Percentiles rank a stretch among this genome's conserved stretches.
Evolutionary conservation across 2,329 filamentous ascomycete genomes (phyloP).

Genomic region (Lithohypha guttulata): DNA sequence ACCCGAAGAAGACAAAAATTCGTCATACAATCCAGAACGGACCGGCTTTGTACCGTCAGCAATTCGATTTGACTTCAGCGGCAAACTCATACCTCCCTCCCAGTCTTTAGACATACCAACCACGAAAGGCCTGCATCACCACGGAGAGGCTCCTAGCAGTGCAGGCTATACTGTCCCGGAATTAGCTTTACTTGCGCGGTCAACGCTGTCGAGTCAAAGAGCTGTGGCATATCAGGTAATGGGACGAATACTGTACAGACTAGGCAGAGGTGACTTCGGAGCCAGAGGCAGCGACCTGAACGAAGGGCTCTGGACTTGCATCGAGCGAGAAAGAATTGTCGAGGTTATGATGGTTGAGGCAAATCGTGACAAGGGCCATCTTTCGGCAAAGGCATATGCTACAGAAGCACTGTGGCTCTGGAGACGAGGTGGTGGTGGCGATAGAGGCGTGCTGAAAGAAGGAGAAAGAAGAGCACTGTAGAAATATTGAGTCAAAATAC

Average conservation of each 20-base stretch:
- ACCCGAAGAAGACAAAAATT: constrained; percentile 49
- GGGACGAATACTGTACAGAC: constrained; percentile 69
- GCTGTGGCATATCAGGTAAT: constrained; percentile 88
- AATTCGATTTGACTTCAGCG: constrained; percentile 81
- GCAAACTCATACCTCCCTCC: constrained; percentile 66
- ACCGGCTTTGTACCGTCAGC: constrained; percentile 52
- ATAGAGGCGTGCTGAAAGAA: constrained; percentile 31
- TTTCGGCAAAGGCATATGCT: constrained; percentile 73
- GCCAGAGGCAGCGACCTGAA: constrained; percentile 53
- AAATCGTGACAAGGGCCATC: constrained; percentile 55
- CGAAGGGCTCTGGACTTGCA: constrained; percentile 69
- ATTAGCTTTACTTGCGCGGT: constrained; percentile 67
- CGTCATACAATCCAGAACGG: constrained; percentile 71
- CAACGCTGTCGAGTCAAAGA: constrained; percentile 71
- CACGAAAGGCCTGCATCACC: constrained; percentile 78
- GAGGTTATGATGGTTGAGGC: constrained; percentile 69
- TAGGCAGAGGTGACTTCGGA: constrained; percentile 63
- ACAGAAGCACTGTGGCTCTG: constrained; percentile 85
- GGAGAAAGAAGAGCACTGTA: constrained; percentile 19
- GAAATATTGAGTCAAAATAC: too few relatives aligned
- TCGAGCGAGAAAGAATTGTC: constrained; percentile 67
- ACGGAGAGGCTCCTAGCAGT: constrained; percentile 81
- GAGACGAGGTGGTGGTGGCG: constrained; percentile 49
- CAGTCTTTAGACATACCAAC: constrained; percentile 63
- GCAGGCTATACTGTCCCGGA: constrained; percentile 91